Evolutionary conservation across 768 basidiomycete species (phyloP).

Genomic region (Boletus reticulatus): DNA sequence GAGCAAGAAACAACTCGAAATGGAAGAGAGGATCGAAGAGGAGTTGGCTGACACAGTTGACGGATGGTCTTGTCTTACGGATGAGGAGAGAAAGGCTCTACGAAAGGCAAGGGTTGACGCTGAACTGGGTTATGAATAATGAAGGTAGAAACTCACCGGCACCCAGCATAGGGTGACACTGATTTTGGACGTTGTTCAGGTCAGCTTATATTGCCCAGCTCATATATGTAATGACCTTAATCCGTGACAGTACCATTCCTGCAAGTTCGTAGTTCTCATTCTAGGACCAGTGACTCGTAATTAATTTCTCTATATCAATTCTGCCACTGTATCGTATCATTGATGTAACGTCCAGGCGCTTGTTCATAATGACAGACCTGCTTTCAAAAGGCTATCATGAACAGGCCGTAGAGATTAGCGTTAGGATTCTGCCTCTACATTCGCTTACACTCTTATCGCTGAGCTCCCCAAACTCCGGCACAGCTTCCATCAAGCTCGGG

Average conservation of each 20-base stretch:
- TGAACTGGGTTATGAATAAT: constrained; percentile 58
- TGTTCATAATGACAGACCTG: background rate
- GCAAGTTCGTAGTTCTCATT: background rate
- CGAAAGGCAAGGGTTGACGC: constrained; percentile 60
- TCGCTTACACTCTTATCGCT: constrained; percentile 12
- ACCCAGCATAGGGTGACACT: background rate
- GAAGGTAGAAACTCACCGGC: background rate
- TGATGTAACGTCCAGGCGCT: constrained; percentile 3
- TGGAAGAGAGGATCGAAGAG: constrained; percentile 80
- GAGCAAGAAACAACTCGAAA: constrained; percentile 72
- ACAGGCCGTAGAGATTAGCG: constrained; percentile 18
- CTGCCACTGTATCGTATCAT: background rate
- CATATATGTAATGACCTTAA: constrained; percentile 5
- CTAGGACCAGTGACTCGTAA: background rate
- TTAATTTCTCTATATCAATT: background rate
- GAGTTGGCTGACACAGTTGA: constrained; percentile 73
- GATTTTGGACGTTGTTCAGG: background rate
- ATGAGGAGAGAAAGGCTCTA: constrained; percentile 48
- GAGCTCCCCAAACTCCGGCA: constrained; percentile 14
- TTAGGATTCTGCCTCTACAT: constrained; percentile 21
- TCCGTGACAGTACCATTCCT: background rate
- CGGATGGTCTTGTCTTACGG: constrained; percentile 49
- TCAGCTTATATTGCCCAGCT: background rate
- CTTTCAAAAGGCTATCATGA: background rate
- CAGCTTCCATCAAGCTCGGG: constrained; percentile 14